phyloP scores from a whole-genome alignment of 805 yeast species.

The Barnettozyma vustinii region DNA sequence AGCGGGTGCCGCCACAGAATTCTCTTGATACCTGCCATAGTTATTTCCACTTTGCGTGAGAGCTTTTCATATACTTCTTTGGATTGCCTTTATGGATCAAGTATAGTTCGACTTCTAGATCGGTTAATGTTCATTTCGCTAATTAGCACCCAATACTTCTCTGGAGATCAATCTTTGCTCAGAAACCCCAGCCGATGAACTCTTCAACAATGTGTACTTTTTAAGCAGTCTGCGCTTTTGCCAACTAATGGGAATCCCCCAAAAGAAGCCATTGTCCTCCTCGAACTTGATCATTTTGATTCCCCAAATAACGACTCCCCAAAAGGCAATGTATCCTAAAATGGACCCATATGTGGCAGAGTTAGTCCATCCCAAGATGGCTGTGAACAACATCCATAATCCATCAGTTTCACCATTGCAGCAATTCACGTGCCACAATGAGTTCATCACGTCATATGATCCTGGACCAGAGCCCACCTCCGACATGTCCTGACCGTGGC shows the following conservation, averaged over 20 bases:
- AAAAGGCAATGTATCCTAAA: conserved; percentile 61
- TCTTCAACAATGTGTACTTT: conserved; percentile 22
- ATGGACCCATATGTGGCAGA: conserved; percentile 90
- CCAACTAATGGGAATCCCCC: conserved; percentile 54
- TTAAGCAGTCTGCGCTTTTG: conserved; percentile 50
- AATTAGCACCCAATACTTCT: conserved; percentile 37
- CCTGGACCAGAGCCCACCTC: conserved; percentile 95
- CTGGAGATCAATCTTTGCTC: conserved; percentile 5
- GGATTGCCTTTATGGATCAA: too few species aligned
- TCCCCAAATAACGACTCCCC: conserved; percentile 47
- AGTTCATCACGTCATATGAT: conserved; percentile 69
- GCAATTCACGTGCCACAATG: conserved; percentile 94
- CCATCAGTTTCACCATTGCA: conserved; percentile 33
- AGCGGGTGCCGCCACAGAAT: too few species aligned
- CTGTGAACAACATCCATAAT: conserved; percentile 55
- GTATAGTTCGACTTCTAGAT: conserved; percentile 31
- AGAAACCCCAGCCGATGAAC: not conserved
- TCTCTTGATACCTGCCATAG: too few species aligned
- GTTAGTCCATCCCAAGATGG: conserved; percentile 90
- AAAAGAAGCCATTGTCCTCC: conserved; percentile 54
- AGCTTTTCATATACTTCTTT: too few species aligned
- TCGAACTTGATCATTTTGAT: conserved; percentile 44
- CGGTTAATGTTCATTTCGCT: conserved; percentile 17
- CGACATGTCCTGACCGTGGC: conserved; percentile 78
- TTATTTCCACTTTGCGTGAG: too few species aligned